phyloP scores from a whole-genome alignment of 2,329 filamentous ascomycete species.

The Verticillium nonalfalfae region DNA sequence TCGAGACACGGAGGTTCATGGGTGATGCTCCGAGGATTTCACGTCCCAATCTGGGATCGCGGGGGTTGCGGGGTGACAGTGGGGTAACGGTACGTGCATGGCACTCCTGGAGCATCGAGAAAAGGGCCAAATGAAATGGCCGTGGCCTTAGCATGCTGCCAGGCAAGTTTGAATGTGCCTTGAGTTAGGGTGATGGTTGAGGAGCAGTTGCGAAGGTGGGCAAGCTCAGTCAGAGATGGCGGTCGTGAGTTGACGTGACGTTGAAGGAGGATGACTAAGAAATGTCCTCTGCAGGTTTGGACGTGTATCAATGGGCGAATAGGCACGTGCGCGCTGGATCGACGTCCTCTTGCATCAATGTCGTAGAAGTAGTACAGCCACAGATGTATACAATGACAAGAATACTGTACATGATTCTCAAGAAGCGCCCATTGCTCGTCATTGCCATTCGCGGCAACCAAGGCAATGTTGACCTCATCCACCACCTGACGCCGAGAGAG shows the following conservation, averaged over 20 bases:
- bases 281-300: too few species aligned
- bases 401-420: background rate
- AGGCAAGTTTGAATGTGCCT: background rate
- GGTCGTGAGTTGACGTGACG: too few species aligned
- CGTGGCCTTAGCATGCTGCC: background rate
- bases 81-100: background rate
- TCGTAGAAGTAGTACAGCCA: background rate
- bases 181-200: background rate
- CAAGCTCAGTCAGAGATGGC: too few species aligned
- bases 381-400: background rate
- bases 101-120: background rate
- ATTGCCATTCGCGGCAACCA: background rate
- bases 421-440: background rate
- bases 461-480: background rate
- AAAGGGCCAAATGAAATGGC: background rate
- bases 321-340: too few species aligned
- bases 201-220: background rate
- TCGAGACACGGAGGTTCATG: slow-evolving; percentile 5
- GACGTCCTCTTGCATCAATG: too few species aligned
- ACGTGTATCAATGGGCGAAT: too few species aligned
- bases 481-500: background rate
- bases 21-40: slow-evolving; percentile 10
- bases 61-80: slow-evolving; percentile 5
- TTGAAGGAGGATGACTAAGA: too few species aligned
- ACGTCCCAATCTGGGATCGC: slow-evolving; percentile 8